Conservation (phyloP, 495 filamentous ascomycete species). For the Diplogelasinospora grovesii region DNA sequence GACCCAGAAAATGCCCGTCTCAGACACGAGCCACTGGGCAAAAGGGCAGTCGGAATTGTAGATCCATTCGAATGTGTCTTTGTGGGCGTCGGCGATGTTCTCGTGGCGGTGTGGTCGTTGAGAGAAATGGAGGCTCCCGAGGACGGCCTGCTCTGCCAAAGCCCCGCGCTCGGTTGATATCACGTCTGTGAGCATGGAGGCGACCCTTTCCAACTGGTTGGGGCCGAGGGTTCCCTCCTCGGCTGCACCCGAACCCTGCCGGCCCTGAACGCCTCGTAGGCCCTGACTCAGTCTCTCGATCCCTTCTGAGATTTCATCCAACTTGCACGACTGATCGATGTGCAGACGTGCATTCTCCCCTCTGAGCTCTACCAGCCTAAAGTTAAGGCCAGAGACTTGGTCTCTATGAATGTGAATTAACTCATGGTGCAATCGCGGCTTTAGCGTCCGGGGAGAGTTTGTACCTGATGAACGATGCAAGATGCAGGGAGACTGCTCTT, state of each 20-base stretch:
- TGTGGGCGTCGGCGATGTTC: neutral
- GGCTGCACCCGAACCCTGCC: too few species aligned
- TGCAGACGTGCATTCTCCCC: neutral
- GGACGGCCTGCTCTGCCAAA: too few species aligned
- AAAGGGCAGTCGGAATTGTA: too few species aligned
- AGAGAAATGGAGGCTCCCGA: too few species aligned
- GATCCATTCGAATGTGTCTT: neutral
- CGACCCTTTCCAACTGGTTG: too few species aligned
- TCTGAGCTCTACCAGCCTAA: neutral
- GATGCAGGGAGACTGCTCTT: neutral
- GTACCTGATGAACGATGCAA: neutral
- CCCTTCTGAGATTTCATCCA: too few species aligned
- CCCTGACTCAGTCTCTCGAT: too few species aligned
- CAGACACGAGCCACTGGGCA: slow-evolving; percentile 4
- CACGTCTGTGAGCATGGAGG: too few species aligned
- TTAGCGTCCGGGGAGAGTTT: neutral
- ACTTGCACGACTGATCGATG: neutral
- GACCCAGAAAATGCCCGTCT: slow-evolving; percentile 22
- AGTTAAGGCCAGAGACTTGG: neutral
- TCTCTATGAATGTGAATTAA: neutral
- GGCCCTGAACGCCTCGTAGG: too few species aligned
- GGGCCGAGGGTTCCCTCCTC: too few species aligned
- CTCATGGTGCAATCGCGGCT: neutral
- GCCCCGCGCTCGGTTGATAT: too few species aligned
- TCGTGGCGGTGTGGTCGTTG: neutral